phyloP scores from a whole-genome alignment of 495 filamentous ascomycete genomes.

The Talaromyces thailandensis region DNA sequence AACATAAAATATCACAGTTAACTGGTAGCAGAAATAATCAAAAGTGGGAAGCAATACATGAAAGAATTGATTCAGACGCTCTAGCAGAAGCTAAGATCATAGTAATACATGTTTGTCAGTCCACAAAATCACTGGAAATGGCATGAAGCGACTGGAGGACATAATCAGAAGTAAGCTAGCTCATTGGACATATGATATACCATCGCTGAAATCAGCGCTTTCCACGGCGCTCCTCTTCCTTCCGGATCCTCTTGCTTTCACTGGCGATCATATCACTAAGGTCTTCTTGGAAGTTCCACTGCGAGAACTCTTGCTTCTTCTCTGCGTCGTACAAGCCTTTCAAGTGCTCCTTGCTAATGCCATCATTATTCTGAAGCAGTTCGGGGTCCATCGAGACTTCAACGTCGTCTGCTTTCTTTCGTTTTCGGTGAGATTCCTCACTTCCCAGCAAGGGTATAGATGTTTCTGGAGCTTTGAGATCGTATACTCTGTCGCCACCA shows the following conservation, averaged over 20 bases:
- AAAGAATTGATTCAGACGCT: neutral
- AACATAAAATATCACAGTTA: neutral
- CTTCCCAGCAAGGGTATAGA: constrained; percentile 66
- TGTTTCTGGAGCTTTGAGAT: constrained; percentile 50
- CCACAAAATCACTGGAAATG: neutral
- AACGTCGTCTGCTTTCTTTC: constrained; percentile 92
- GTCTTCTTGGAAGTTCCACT: constrained; percentile 86
- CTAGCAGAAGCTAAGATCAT: neutral
- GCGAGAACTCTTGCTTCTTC: constrained; percentile 56
- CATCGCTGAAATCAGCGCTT: constrained; percentile 25
- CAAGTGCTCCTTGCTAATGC: constrained; percentile 58
- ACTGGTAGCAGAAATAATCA: no score
- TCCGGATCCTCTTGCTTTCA: constrained; percentile 82
- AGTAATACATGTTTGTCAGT: neutral
- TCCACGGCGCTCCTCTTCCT: constrained; percentile 66
- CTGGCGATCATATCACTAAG: constrained; percentile 94
- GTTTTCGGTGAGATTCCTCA: constrained; percentile 71
- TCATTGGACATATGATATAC: neutral
- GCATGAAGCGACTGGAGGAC: neutral
- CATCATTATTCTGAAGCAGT: constrained; percentile 57
- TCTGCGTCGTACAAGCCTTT: constrained; percentile 70
- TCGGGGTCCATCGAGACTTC: constrained; percentile 87
- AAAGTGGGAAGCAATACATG: neutral
- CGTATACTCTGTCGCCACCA: constrained; percentile 86
- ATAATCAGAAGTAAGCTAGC: neutral